Conservation (phyloP, 1,139 yeast species). For the Yamadazyma spencermartinsiae region DNA sequence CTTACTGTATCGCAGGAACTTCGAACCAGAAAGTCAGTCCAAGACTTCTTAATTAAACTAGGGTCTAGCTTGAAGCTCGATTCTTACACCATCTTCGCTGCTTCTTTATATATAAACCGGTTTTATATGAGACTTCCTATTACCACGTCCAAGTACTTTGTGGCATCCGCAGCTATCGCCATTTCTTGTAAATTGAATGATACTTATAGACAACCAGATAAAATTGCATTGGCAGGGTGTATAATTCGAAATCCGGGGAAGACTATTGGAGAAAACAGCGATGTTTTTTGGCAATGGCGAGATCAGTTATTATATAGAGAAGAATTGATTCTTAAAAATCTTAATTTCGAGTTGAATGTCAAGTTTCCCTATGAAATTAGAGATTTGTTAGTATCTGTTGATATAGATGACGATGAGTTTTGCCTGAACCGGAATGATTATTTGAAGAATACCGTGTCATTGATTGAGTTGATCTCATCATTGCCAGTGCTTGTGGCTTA, state of each 20-base stretch:
- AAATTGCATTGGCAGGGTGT: conserved; percentile 42
- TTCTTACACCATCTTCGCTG: conserved; percentile 44
- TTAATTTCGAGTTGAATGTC: conserved; percentile 42
- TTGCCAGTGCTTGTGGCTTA: conserved; percentile 40
- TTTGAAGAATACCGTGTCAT: conserved; percentile 33
- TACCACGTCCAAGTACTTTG: conserved; percentile 46
- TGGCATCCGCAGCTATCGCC: conserved; percentile 47
- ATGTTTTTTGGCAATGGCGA: conserved; percentile 48
- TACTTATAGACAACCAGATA: conserved; percentile 45
- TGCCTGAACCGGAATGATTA: conserved; percentile 30
- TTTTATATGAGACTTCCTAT: conserved; percentile 46
- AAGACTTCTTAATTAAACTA: conserved; percentile 40
- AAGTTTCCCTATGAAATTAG: conserved; percentile 40
- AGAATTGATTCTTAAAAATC: conserved; percentile 39
- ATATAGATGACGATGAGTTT: conserved; percentile 16
- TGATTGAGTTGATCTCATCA: conserved; percentile 43
- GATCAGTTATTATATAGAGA: conserved; percentile 48
- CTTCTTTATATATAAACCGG: conserved; percentile 43
- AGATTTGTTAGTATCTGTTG: conserved; percentile 22
- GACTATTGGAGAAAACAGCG: conserved; percentile 41
- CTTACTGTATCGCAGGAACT: conserved; percentile 36
- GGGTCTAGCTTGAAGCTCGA: conserved; percentile 44
- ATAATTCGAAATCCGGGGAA: conserved; percentile 32
- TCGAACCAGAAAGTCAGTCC: conserved; percentile 38
- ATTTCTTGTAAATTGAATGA: conserved; percentile 47